These are phyloP conservation scores for Rhamnella rubrinervis DNA, from an alignment of 331 rosid genomes.

Conservation along the genomic window DNA sequence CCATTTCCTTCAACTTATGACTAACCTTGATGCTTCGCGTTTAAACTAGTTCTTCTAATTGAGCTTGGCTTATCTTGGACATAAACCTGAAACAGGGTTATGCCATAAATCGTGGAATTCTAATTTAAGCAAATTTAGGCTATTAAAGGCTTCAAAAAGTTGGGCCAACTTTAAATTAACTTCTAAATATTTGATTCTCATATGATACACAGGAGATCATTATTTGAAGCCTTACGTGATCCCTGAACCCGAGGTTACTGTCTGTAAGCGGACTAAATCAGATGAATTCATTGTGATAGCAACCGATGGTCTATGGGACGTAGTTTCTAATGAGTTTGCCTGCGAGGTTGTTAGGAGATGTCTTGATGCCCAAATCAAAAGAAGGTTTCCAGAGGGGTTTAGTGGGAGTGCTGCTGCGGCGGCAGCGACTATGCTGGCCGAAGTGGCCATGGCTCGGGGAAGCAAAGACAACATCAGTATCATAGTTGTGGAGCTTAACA, in stretches of 20 bases:
- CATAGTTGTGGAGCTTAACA: conserved; percentile 47
- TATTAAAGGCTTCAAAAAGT: too few relatives aligned
- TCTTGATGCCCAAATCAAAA: conserved; percentile 27
- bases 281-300: conserved; percentile 63
- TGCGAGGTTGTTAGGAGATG: conserved; percentile 46
- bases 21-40: background rate
- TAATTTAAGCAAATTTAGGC: too few relatives aligned
- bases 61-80: background rate
- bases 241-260: conserved; percentile 48
- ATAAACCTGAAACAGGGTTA: background rate
- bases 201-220: conserved; percentile 49
- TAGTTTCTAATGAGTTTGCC: conserved; percentile 42
- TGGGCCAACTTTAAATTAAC: too few relatives aligned
- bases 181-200: background rate
- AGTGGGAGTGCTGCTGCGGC: conserved; percentile 20
- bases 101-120: too few relatives aligned
- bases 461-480: conserved; percentile 65
- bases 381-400: conserved; percentile 14
- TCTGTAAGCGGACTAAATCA: conserved; percentile 31
- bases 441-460: conserved; percentile 65
- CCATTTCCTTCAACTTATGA: too few relatives aligned
- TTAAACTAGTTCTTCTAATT: too few relatives aligned
- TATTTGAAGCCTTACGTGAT: conserved; percentile 63
- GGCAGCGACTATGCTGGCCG: conserved; percentile 51
- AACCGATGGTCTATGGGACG: conserved; percentile 75